Evolutionary conservation across 768 basidiomycete genomes (phyloP), one percentile per base, ranked within the genome.

Genomic region (Paxillus rubicundulus): DNA sequence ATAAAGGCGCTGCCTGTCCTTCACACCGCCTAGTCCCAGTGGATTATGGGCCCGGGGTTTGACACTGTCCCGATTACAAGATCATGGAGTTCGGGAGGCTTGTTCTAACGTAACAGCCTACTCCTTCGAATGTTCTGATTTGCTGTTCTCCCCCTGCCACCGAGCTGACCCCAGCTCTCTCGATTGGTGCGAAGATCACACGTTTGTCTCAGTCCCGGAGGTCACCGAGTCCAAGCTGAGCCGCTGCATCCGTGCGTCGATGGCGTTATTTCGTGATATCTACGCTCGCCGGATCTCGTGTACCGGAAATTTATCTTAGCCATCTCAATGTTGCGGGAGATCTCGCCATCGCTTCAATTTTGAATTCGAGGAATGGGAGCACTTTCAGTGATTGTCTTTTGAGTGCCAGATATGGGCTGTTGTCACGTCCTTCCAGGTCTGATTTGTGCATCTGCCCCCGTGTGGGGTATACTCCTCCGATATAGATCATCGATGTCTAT

Each of bases 401-500:
- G 7, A 10, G 16, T 28, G 12, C 47, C 24, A 14, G 13, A 28
- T 30, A 9, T 38, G 38, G 38, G 7, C 14, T 16, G 16, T n/a
- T 28, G 14, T 27, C 9, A 13, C n/a, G 14, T 33, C 33, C 30
- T 30, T 30, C 9, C 30, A 30, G 10, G 30, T 30, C 9, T 10
- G 10, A 30, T 14, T 14, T 28, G 24, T 43, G 14, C 12, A 16
- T 10, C 28, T 28, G 2, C 24, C 24, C 42, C n/a, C 24, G 24
- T 24, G 41, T 41, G 21, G 16, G 45, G 36, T 14, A 16, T 27
- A 8, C 20, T 38, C 36, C 32, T 49, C 55, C 47, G 39, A 46
- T 24, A 50, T 54, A 33, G 53, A 54, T 54, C 45, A 45, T 54
- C 48, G 30, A 37, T n/a, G 24, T 24, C 36, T n/a, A 16, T 27